Percentiles rank a stretch among this genome's conserved stretches.
phyloP scores from a whole-genome alignment of 202 grass and related monocot genomes.

The Tripidium arundinaceum region DNA sequence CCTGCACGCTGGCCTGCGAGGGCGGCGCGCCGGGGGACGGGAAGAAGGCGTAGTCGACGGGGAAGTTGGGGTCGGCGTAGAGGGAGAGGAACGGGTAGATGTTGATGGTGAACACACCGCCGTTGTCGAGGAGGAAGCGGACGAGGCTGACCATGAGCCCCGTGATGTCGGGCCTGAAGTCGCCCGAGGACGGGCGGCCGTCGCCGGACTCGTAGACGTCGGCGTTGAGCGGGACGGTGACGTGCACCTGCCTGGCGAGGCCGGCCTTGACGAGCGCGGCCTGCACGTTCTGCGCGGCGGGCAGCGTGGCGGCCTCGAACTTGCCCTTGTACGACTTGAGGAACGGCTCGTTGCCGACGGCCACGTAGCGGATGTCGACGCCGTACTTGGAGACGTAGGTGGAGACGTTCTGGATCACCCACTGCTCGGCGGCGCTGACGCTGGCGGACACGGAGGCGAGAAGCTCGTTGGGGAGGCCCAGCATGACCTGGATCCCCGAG shows the following conservation, averaged over 20 bases:
- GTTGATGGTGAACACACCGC: constrained; percentile 74
- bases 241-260: constrained; percentile 48
- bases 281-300: constrained; percentile 79
- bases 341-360: constrained; percentile 94
- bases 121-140: constrained; percentile 68
- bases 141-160: constrained; percentile 70
- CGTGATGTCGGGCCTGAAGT: constrained; percentile 80
- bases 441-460: constrained; percentile 39
- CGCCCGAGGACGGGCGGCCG: constrained; percentile 53
- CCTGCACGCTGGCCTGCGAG: constrained; percentile 52
- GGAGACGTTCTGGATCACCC: constrained; percentile 80
- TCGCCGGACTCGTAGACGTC: constrained; percentile 72
- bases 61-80: constrained; percentile 74
- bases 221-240: constrained; percentile 89
- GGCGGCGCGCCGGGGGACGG: constrained; percentile 37
- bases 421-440: constrained; percentile 59
- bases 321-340: constrained; percentile 80
- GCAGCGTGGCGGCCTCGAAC: constrained; percentile 63
- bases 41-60: constrained; percentile 89
- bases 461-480: constrained; percentile 79
- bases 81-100: constrained; percentile 97
- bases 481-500: constrained; percentile 79
- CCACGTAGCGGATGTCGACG: constrained; percentile 70
- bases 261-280: constrained; percentile 94
- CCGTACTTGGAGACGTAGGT: constrained; percentile 59